phyloP scores from a whole-genome alignment of 805 yeast species.

The Komagataella phaffii region DNA sequence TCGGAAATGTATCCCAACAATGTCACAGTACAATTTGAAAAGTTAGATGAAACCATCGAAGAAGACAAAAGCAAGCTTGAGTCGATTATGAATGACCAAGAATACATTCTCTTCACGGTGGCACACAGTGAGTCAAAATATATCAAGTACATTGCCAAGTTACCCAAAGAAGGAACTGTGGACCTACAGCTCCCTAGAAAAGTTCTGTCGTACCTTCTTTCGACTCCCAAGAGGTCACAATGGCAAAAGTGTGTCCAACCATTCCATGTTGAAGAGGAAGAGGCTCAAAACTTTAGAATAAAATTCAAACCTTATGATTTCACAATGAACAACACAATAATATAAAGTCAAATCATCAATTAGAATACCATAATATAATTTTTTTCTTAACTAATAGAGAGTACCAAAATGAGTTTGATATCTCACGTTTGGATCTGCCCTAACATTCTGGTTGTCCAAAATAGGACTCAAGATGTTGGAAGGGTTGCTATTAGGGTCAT shows the following conservation, averaged over 20 bases:
- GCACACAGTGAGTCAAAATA: constrained; percentile 6
- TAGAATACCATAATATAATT: not conserved
- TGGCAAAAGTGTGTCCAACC: constrained; percentile 75
- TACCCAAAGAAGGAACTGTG: constrained; percentile 19
- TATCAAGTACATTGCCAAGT: constrained; percentile 16
- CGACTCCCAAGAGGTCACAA: constrained; percentile 44
- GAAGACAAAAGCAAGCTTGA: constrained; percentile 11
- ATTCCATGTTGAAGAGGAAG: constrained; percentile 43
- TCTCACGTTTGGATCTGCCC: constrained; percentile 10
- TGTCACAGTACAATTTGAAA: constrained; percentile 24
- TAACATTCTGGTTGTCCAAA: constrained; percentile 11
- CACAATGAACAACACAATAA: constrained; percentile 10
- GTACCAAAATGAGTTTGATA: constrained; percentile 20
- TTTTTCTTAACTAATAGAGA: constrained; percentile 10
- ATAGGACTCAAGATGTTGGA: constrained; percentile 19
- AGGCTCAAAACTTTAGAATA: constrained; percentile 49
- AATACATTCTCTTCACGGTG: constrained; percentile 21
- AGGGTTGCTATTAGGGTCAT: constrained; percentile 36
- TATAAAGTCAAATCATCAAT: not conserved
- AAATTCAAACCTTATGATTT: constrained; percentile 43
- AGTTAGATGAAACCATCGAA: constrained; percentile 12
- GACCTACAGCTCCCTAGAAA: constrained; percentile 82
- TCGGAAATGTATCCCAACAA: constrained; percentile 33
- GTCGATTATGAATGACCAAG: constrained; percentile 16
- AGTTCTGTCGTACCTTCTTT: constrained; percentile 53